A percentile compares a stretch with the other conserved stretches of the same genome.
Conservation (phyloP, 495 filamentous ascomycete species). For the Schizothecium vesticola region DNA sequence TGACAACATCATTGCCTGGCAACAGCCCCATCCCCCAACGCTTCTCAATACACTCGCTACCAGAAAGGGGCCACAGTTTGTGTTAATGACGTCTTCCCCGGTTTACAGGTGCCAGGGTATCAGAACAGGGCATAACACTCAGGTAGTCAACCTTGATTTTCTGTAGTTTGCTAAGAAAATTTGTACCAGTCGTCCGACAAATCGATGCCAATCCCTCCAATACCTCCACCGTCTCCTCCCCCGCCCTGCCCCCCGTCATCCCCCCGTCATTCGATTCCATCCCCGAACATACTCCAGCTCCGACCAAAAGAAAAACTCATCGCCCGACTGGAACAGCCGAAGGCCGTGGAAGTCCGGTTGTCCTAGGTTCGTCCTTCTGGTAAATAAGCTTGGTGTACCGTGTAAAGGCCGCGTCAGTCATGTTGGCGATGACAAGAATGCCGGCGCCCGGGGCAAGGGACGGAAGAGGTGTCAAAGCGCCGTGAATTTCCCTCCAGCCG, state of each 20-base stretch:
- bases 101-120: no score
- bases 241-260: background rate
- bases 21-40: no score
- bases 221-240: background rate
- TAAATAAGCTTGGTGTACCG: slow-evolving; percentile 17
- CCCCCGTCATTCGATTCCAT: background rate
- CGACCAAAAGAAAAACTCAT: background rate
- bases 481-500: slow-evolving; percentile 15
- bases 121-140: no score
- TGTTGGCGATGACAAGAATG: slow-evolving; percentile 21
- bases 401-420: slow-evolving; percentile 14
- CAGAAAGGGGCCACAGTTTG: no score
- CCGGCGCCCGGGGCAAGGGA: slow-evolving; percentile 7
- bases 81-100: no score
- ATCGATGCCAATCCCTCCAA: background rate
- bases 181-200: no score
- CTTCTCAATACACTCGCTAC: no score
- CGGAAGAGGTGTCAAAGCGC: slow-evolving; percentile 8
- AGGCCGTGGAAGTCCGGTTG: background rate
- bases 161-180: no score
- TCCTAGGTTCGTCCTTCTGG: background rate
- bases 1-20: background rate
- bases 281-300: no score
- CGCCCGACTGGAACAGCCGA: background rate
- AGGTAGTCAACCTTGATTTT: no score